These are phyloP conservation scores for Citeromyces siamensis DNA, from an alignment of 1,139 yeast species.

Conservation along the genomic window DNA sequence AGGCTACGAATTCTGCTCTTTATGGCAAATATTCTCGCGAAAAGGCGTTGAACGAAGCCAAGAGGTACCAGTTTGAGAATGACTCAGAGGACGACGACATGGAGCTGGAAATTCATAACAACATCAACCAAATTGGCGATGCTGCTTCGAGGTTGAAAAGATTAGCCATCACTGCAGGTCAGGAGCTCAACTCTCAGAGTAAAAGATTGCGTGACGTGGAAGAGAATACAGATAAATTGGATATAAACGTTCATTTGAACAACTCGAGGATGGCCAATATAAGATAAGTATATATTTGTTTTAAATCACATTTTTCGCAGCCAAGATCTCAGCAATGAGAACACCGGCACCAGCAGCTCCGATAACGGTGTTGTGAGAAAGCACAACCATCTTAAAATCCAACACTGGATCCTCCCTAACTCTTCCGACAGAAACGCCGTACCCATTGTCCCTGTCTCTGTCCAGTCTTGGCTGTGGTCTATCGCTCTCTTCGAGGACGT, in stretches of 20 bases:
- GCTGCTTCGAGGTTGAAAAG: constrained; percentile 30
- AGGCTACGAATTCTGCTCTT: constrained; percentile 11
- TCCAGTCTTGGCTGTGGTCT: constrained; percentile 98
- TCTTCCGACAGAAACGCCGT: constrained; percentile 92
- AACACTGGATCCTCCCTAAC: constrained; percentile 86
- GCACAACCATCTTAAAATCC: constrained; percentile 90
- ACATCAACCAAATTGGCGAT: constrained; percentile 38
- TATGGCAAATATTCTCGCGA: constrained; percentile 39
- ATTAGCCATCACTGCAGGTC: constrained; percentile 32
- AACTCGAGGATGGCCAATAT: constrained; percentile 2
- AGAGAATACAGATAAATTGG: constrained; percentile 3
- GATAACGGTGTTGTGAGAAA: constrained; percentile 91
- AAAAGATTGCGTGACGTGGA: constrained; percentile 7
- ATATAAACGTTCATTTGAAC: constrained; percentile 4
- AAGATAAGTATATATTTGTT: neutral
- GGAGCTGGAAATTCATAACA: constrained; percentile 42
- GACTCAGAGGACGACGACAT: constrained; percentile 28
- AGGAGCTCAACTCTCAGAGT: constrained; percentile 40
- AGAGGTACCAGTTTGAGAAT: constrained; percentile 35
- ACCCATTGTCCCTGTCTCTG: constrained; percentile 91
- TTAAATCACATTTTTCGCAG: constrained; percentile 65
- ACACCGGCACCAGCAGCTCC: constrained; percentile 99
- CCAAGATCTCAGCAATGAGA: constrained; percentile 82
- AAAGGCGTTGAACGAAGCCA: constrained; percentile 32
- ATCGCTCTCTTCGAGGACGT: constrained; percentile 80